A percentile compares a stretch with the other conserved stretches of the same genome.
Evolutionary conservation across 257 asterid genomes (phyloP).

Genomic region (Scutellaria barbata): DNA sequence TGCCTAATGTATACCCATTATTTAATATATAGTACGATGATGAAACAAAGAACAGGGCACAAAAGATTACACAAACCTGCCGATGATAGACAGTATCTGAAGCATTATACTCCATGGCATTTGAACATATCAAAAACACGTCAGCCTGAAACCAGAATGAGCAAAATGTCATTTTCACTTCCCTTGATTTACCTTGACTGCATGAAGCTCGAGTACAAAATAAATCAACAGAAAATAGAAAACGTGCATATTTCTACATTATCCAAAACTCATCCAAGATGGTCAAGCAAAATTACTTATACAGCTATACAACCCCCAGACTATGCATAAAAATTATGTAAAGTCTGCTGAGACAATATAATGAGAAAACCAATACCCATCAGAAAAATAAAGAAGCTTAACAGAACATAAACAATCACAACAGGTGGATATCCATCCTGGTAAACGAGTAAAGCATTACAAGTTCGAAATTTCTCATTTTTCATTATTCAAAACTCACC

Average conservation of each 20-base stretch:
- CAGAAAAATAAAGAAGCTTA: too few relatives aligned
- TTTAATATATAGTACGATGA: conserved; percentile 2
- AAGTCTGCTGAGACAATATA: too few relatives aligned
- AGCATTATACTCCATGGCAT: conserved; percentile 93
- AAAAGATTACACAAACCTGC: conserved; percentile 59
- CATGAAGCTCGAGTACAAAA: background rate
- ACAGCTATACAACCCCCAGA: too few relatives aligned
- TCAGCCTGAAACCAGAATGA: conserved; percentile 68
- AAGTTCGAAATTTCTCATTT: background rate
- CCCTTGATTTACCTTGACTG: conserved; percentile 5
- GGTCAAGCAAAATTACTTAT: too few relatives aligned
- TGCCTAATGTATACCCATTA: conserved; percentile 57
- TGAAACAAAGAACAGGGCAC: background rate
- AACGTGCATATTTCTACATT: too few relatives aligned
- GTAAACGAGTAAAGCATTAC: background rate
- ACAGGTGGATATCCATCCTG: too few relatives aligned
- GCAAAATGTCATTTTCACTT: conserved; percentile 18
- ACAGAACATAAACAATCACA: too few relatives aligned
- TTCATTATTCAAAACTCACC: conserved; percentile 55
- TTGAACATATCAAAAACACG: conserved; percentile 83
- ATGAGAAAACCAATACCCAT: too few relatives aligned
- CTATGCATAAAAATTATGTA: too few relatives aligned
- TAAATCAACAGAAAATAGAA: background rate
- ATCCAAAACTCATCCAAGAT: too few relatives aligned
- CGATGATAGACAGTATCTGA: conserved; percentile 83